Evolutionary conservation across 2,329 filamentous ascomycete species (phyloP).

Genomic region (Aspergillus novoparasiticus): DNA sequence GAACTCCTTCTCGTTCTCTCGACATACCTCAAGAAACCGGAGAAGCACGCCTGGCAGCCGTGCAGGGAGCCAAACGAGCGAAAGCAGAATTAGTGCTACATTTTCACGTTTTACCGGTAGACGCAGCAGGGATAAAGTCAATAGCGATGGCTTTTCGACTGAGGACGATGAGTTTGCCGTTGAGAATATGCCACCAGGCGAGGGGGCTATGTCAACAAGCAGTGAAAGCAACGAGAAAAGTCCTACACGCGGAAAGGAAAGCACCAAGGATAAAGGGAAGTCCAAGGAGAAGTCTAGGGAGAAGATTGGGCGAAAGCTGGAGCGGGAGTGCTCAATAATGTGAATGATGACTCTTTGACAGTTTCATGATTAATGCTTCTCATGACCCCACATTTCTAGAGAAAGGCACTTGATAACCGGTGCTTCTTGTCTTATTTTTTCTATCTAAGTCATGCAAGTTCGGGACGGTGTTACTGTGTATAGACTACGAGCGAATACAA

Average conservation of each 20-base stretch:
- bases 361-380: slow-evolving; percentile 9
- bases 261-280: slow-evolving; percentile 29
- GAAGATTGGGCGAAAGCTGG: slow-evolving; percentile 38
- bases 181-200: slow-evolving; percentile 25
- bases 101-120: slow-evolving; percentile 39
- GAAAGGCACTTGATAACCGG: background rate
- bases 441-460: background rate
- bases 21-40: slow-evolving; percentile 31
- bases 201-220: slow-evolving; percentile 17
- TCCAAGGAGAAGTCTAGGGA: slow-evolving; percentile 38
- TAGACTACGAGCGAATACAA: background rate
- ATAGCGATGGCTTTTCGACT: slow-evolving; percentile 26
- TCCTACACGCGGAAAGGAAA: slow-evolving; percentile 25
- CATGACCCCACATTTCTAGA: background rate
- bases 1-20: slow-evolving; percentile 29
- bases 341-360: slow-evolving; percentile 21
- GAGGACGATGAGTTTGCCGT: slow-evolving; percentile 31
- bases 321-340: slow-evolving; percentile 49
- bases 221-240: slow-evolving; percentile 29
- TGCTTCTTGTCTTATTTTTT: background rate
- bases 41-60: slow-evolving; percentile 39
- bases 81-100: slow-evolving; percentile 38
- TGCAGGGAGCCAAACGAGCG: slow-evolving; percentile 37
- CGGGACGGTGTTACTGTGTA: background rate
- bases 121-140: slow-evolving; percentile 34